These are phyloP conservation scores for Halophytophthora polymorphica DNA, from an alignment of 352 stramenopile genomes.

Conservation along the genomic window DNA sequence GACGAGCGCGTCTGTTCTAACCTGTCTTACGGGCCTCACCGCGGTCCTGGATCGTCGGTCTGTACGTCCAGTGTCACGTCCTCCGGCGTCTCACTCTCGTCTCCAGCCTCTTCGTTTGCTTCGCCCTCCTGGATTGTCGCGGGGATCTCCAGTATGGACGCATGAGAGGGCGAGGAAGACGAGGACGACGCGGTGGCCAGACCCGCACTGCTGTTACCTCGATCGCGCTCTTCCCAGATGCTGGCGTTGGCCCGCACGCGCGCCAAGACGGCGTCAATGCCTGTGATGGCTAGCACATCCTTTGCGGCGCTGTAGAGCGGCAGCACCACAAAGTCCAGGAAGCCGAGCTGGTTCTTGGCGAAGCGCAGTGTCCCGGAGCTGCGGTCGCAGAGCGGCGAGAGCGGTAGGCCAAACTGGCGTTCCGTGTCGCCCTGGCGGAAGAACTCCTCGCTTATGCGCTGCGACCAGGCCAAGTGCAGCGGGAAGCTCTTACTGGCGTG, in stretches of 20 bases:
- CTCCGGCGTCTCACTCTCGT: too few relatives aligned
- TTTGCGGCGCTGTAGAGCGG: conserved; percentile 51
- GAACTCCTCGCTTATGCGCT: conserved; percentile 66
- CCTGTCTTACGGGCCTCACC: too few relatives aligned
- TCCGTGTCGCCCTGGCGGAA: conserved; percentile 65
- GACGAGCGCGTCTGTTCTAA: too few relatives aligned
- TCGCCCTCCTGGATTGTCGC: too few relatives aligned
- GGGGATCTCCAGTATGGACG: too few relatives aligned
- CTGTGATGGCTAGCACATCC: conserved; percentile 43
- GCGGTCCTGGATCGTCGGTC: too few relatives aligned
- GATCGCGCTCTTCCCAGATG: conserved; percentile 37
- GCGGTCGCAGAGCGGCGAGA: conserved; percentile 70
- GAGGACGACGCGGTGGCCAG: too few relatives aligned
- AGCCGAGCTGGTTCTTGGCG: conserved; percentile 68
- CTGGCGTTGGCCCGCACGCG: conserved; percentile 44
- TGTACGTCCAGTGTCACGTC: too few relatives aligned
- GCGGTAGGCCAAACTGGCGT: conserved; percentile 42
- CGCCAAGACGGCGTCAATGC: conserved; percentile 48
- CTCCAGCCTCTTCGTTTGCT: too few relatives aligned
- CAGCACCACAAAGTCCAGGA: conserved; percentile 72
- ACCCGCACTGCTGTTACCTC: too few relatives aligned
- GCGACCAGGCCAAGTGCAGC: conserved; percentile 54
- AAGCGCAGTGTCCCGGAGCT: conserved; percentile 37
- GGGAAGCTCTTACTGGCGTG: conserved; percentile 67
- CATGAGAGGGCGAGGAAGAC: too few relatives aligned